Evolutionary conservation across 495 filamentous ascomycete species (phyloP).

Genomic region (Podospora pseudopauciseta): DNA sequence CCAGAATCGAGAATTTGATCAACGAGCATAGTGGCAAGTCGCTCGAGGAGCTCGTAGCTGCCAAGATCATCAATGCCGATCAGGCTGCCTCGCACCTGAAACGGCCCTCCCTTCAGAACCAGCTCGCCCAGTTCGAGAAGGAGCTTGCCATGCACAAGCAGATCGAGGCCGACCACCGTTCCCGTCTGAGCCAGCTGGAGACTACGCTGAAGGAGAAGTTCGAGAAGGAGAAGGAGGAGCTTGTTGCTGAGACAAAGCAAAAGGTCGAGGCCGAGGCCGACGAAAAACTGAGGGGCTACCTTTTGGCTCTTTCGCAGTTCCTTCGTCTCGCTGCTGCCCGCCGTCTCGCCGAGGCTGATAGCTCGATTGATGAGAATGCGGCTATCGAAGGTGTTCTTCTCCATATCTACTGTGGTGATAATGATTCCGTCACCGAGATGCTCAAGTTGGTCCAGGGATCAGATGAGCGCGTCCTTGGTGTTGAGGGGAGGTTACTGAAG

Average conservation of each 20-base stretch:
- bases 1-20: slow-evolving; percentile 74
- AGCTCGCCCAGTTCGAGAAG: slow-evolving; percentile 73
- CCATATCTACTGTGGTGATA: slow-evolving; percentile 82
- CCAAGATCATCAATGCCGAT: slow-evolving; percentile 86
- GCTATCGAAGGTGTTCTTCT: slow-evolving; percentile 89
- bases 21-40: slow-evolving; percentile 70
- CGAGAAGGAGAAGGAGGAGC: slow-evolving; percentile 64
- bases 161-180: slow-evolving; percentile 72
- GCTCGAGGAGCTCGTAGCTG: slow-evolving; percentile 77
- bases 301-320: slow-evolving; percentile 73
- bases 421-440: slow-evolving; percentile 75
- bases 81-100: slow-evolving; percentile 85
- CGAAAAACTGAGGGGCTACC: slow-evolving; percentile 49
- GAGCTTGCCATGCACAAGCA: slow-evolving; percentile 81
- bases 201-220: slow-evolving; percentile 66
- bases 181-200: slow-evolving; percentile 63
- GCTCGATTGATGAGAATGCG: slow-evolving; percentile 64
- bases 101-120: slow-evolving; percentile 79
- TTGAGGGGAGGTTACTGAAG: slow-evolving; percentile 59
- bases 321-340: slow-evolving; percentile 72
- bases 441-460: slow-evolving; percentile 78
- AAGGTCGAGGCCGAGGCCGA: slow-evolving; percentile 56
- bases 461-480: slow-evolving; percentile 65
- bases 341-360: slow-evolving; percentile 60
- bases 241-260: slow-evolving; percentile 50